Conservation (phyloP, 768 basidiomycete genomes). For the Podaxis pistillaris region DNA sequence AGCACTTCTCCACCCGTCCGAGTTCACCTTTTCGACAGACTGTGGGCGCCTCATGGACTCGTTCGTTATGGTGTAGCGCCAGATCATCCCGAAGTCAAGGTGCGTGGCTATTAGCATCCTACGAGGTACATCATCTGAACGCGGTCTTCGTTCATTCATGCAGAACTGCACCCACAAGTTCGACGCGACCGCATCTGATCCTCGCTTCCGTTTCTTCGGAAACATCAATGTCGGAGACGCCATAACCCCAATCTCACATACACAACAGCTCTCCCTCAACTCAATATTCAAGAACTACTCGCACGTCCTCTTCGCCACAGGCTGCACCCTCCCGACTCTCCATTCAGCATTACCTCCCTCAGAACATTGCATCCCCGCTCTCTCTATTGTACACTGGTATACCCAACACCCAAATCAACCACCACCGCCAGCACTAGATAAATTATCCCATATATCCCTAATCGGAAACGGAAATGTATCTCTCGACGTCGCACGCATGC, state of each 20-base stretch:
- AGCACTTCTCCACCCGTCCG: conserved; percentile 31
- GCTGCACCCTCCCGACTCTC: conserved; percentile 66
- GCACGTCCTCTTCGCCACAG: conserved; percentile 84
- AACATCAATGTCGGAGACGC: conserved; percentile 66
- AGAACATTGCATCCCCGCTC: conserved; percentile 61
- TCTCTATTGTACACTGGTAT: conserved; percentile 94
- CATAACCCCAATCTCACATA: conserved; percentile 43
- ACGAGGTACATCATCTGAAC: neutral
- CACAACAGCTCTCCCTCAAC: conserved; percentile 56
- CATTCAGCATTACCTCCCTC: conserved; percentile 54
- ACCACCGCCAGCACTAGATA: conserved; percentile 61
- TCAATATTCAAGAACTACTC: conserved; percentile 73
- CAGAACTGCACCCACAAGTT: conserved; percentile 98
- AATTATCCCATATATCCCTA: conserved; percentile 69
- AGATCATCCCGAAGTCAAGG: conserved; percentile 99
- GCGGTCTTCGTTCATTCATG: neutral
- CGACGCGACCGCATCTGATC: conserved; percentile 74
- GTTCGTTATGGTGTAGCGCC: conserved; percentile 97
- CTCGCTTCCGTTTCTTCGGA: conserved; percentile 86
- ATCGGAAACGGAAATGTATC: conserved; percentile 97
- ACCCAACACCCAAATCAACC: conserved; percentile 81
- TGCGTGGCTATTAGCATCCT: conserved; percentile 19
- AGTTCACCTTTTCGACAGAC: conserved; percentile 87
- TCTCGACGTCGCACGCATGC: conserved; percentile 87
- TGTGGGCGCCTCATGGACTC: conserved; percentile 93